These are phyloP conservation scores for Smittium culicis DNA, from an alignment of 371 early-diverging fungal genomes.

Conservation along the genomic window DNA sequence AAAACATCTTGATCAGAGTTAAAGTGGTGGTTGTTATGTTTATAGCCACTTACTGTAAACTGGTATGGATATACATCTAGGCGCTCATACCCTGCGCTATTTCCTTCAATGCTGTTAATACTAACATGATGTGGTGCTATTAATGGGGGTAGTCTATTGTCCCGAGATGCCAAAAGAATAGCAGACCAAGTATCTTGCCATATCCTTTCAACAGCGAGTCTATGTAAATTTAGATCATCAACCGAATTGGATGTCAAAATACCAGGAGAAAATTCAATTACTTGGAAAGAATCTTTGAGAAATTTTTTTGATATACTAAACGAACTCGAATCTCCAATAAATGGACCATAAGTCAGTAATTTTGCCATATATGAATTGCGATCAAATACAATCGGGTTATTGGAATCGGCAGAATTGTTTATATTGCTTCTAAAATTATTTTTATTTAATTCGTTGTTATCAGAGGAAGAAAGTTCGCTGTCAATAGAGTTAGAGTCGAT, in stretches of 20 bases:
- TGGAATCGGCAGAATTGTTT: too few relatives aligned
- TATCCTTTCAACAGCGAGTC: constrained; percentile 29
- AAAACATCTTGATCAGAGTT: not conserved
- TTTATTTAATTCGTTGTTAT: not conserved
- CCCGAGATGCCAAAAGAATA: constrained; percentile 35
- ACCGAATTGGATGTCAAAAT: constrained; percentile 21
- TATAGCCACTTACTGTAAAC: not conserved
- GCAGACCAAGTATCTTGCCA: constrained; percentile 56
- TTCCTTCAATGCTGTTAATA: not conserved
- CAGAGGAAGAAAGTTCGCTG: not conserved
- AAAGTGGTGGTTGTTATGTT: not conserved
- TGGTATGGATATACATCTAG: not conserved
- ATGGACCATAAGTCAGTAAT: not conserved
- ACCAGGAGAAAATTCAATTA: constrained; percentile 28
- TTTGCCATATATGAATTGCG: not conserved
- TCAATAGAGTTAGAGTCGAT: not conserved
- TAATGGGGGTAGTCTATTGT: constrained; percentile 35
- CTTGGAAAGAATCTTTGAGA: not conserved
- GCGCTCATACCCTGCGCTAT: not conserved
- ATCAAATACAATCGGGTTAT: too few relatives aligned
- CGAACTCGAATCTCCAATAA: not conserved
- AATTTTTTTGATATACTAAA: not conserved
- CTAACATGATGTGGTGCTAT: not conserved
- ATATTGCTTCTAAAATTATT: too few relatives aligned
- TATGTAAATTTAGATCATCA: constrained; percentile 24